Evolutionary conservation across 2,329 filamentous ascomycete species (phyloP).

Genomic region (Chrysoporthe cubensis): DNA sequence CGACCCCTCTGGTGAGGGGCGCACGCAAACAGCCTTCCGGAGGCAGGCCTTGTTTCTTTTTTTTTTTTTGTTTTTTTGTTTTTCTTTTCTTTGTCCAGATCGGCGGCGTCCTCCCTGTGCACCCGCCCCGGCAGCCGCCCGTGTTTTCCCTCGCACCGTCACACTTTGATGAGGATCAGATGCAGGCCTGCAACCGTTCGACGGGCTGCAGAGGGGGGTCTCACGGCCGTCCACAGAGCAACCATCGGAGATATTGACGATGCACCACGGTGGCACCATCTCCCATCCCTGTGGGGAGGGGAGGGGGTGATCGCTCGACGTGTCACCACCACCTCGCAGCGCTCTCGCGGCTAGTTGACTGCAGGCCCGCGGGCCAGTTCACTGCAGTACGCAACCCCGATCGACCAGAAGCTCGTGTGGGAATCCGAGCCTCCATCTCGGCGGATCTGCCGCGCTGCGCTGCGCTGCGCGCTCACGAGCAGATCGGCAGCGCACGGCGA

Average conservation of each 20-base stretch:
- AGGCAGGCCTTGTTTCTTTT: neutral
- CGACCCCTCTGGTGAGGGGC: neutral
- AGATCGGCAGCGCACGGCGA: neutral
- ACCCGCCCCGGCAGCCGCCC: too few species aligned
- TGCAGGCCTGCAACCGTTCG: too few species aligned
- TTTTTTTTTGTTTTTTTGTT: neutral
- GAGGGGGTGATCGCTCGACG: neutral
- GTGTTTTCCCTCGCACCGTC: too few species aligned
- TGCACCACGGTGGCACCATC: neutral
- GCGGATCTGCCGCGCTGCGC: too few species aligned
- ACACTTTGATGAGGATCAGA: too few species aligned
- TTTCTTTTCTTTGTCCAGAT: neutral
- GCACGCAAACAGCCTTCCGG: neutral
- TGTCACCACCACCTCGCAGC: neutral
- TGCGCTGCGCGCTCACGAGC: neutral
- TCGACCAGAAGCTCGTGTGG: neutral
- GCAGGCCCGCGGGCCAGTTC: neutral
- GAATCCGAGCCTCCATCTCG: neutral
- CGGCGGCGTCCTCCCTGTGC: too few species aligned
- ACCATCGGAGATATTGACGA: neutral
- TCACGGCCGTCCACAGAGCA: neutral
- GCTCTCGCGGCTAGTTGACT: neutral
- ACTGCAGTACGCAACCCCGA: neutral
- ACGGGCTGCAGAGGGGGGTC: neutral
- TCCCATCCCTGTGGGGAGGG: neutral